Conservation (phyloP, 2,329 filamentous ascomycete species). For the Ceratocystis diversiconidia region DNA sequence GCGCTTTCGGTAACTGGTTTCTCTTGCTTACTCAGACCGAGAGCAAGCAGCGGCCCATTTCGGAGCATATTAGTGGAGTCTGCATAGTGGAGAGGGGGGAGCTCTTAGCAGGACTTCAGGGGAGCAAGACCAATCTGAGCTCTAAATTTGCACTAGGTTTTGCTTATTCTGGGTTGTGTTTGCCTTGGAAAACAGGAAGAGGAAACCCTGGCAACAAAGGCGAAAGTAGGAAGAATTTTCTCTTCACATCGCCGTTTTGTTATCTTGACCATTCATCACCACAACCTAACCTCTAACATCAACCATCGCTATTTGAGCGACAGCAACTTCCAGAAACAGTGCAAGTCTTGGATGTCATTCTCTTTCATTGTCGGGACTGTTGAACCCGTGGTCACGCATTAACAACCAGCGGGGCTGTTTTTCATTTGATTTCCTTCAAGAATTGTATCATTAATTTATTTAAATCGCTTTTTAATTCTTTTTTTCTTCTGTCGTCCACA, state of each 20-base stretch:
- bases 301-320: too few relatives aligned
- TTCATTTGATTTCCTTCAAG: background rate
- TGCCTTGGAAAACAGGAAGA: constrained; percentile 2
- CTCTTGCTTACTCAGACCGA: background rate
- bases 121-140: too few relatives aligned
- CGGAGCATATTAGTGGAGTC: background rate
- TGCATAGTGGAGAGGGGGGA: background rate
- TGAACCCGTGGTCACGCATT: background rate
- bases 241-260: background rate
- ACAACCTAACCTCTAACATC: background rate
- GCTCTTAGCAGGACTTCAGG: background rate
- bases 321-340: too few relatives aligned
- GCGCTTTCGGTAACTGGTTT: background rate
- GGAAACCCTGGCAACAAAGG: constrained; percentile 4
- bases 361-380: background rate
- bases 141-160: background rate
- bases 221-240: constrained; percentile 6
- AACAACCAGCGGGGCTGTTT: background rate
- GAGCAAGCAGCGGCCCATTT: background rate
- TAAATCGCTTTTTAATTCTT: background rate
- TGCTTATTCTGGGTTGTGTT: background rate
- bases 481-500: background rate
- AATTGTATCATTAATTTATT: background rate
- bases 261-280: background rate
- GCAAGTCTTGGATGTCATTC: background rate